Base-by-base conservation (phyloP, 331 rosid species). In the Acacia concinna region DNA sequence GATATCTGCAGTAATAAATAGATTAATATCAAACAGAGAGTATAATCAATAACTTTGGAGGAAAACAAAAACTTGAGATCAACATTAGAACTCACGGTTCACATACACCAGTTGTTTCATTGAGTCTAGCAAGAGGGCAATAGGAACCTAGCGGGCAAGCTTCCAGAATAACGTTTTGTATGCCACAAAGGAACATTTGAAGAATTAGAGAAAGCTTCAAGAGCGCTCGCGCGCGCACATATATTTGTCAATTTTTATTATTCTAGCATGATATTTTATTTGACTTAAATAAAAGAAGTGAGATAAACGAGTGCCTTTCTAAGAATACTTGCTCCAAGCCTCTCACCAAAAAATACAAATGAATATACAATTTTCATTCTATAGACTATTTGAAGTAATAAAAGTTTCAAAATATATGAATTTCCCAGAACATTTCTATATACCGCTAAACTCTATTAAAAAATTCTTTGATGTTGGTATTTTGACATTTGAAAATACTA, bases 81-180 rank as follows among this genome's bases (percentile, higher is more conserved):
- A 82, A 82, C 70, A 79, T 70, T 75, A 60, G 60, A 74, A 90
- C 99, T 96, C 83, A 96, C 99, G 98, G 99, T 81, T 93, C 94
- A 78, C 99, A 96, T 76, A 91, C 44, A 76, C 99, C 98, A 12
- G 97, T 91, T 37, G 96, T 62, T 78, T 62, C 84, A 79, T 93
- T 87, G 81, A 93, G 92, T 27, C 70, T 87, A 32, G 99, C 98
- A 72, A 82, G 75, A 84, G 99, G 97, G 62, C 99, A 96, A 77
- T 93, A 83, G 27, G 99, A 90, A 85, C 99, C 99, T 68, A 91
- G 85, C 23, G 99, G 99, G 80, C 99, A 96, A 64, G 99, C 99
- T 96, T 88, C 88, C 80, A 65, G 78, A 78, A 70, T 67, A 79
- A 44, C 14, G 81, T 64, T 84, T 54, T 72, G 65, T 71, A 78